Base-by-base conservation (phyloP, 1,284 basidiomycete genomes). In the Cutaneotrichosporon sp. region DNA sequence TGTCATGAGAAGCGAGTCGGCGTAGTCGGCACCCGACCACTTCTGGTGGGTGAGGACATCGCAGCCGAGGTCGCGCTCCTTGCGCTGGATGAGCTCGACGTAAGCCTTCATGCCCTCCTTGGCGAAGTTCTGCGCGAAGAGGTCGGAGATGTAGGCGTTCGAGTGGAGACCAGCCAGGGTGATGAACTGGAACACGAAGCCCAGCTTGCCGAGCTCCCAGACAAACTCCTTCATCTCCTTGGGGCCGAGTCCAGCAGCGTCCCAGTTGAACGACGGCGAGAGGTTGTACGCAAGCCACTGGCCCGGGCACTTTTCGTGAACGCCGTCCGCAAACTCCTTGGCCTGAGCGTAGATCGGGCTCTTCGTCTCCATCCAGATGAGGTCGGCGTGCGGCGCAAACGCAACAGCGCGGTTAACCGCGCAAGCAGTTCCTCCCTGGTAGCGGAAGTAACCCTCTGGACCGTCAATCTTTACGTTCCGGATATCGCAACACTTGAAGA, bases 301-400 rank as follows among this genome's bases (percentile, higher is more conserved):
- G 35, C 86, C 83, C 2, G 90, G 90, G 67, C 81, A 80, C 46
- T 78, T 85, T 23, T 83, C 82, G 64, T 88, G 89, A 36, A 97
- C 90, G 49, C 91, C 90, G 17, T 82, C 80, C 9, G 92, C 86
- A 68, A 98, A 98, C 79, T 97, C 90, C 69, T 83, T 83, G 33
- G 94, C 96, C 77, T 98, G 94, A 1, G 84, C 77, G 46, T 94
- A 79, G 75, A 97, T 94, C n/a, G 94, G 94, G 68, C 83, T 87
- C 80, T 93, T 93, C 58, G 96, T 98, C 81, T 98, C 94, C 91
- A 96, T 94, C 91, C 91, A 92, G 60, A 93, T 71, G 50, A 92
- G 77, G 74, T 97, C 93, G 37, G 90, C 86, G 75, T 94, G 90
- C 1, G 90, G 92, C 20, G 91, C 91, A 68, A 91, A 98, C 34